Evolutionary conservation across 108 stramenopile species (phyloP).

Genomic region (Fistulifera pelliculosa): DNA sequence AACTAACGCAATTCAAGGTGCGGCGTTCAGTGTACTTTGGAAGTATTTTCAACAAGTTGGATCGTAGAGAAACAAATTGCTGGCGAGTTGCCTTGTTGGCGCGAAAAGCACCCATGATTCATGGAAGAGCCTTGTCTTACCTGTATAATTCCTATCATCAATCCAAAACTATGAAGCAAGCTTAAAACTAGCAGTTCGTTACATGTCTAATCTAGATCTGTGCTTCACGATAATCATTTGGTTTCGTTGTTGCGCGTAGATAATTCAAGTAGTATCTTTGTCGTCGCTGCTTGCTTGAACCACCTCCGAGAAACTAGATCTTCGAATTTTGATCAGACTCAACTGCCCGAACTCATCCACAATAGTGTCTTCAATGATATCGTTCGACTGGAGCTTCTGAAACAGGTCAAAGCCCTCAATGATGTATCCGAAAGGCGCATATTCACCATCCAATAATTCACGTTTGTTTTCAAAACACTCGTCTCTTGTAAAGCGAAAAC

Average conservation of each 20-base stretch:
- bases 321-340: slow-evolving; percentile 66
- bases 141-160: too few species aligned
- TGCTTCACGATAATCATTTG: too few species aligned
- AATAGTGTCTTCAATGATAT: slow-evolving; percentile 64
- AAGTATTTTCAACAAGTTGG: slow-evolving; percentile 56
- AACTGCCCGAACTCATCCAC: slow-evolving; percentile 64
- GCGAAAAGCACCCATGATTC: too few species aligned
- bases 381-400: slow-evolving; percentile 51
- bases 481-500: slow-evolving; percentile 53
- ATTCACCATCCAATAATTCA: slow-evolving; percentile 55
- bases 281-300: slow-evolving; percentile 3
- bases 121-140: too few species aligned
- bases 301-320: slow-evolving; percentile 40
- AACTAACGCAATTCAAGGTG: slow-evolving; percentile 79
- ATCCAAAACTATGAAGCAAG: too few species aligned
- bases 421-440: slow-evolving; percentile 81
- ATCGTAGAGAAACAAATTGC: neutral
- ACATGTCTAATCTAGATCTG: too few species aligned
- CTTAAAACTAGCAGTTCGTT: too few species aligned
- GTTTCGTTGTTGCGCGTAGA: too few species aligned
- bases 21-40: slow-evolving; percentile 76
- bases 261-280: too few species aligned
- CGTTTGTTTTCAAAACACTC: slow-evolving; percentile 37
- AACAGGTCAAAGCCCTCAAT: slow-evolving; percentile 57
- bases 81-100: too few species aligned